Evolutionary conservation across 306 rosid genomes (phyloP).

Genomic region (Sophora flavescens): DNA sequence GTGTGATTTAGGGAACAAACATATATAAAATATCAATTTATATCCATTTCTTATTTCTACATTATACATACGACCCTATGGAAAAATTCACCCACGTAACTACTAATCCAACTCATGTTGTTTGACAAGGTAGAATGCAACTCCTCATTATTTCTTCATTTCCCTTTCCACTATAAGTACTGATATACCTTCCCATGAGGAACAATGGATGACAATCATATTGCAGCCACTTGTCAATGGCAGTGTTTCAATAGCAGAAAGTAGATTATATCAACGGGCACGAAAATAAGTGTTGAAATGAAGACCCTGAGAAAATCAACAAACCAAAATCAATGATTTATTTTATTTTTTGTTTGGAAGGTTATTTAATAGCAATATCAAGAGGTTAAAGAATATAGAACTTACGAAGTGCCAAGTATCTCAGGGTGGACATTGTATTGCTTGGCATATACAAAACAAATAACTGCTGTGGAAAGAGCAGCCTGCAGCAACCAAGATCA

Average conservation of each 20-base stretch:
- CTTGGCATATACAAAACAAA: too few relatives aligned
- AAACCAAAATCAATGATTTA: neutral
- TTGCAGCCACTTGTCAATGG: neutral
- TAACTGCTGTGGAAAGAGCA: too few relatives aligned
- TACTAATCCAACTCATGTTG: neutral
- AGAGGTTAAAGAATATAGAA: neutral
- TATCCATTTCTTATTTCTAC: neutral
- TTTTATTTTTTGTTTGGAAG: neutral
- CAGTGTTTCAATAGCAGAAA: conserved; percentile 2
- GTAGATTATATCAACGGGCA: conserved; percentile 28
- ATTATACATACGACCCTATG: too few relatives aligned
- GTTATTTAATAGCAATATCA: neutral
- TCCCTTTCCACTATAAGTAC: neutral
- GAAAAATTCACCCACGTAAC: neutral
- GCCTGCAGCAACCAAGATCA: too few relatives aligned
- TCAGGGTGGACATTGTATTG: too few relatives aligned
- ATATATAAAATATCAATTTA: too few relatives aligned
- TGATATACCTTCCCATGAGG: neutral
- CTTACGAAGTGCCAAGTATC: too few relatives aligned
- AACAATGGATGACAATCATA: neutral
- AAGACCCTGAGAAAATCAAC: conserved; percentile 27
- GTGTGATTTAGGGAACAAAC: too few relatives aligned
- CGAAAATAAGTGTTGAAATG: conserved; percentile 9
- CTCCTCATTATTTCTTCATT: neutral
- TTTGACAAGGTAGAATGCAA: neutral